Percentiles rank a stretch among this genome's conserved stretches.
phyloP scores from a whole-genome alignment of 164 flowering plant species.

The Macadamia integrifolia region DNA sequence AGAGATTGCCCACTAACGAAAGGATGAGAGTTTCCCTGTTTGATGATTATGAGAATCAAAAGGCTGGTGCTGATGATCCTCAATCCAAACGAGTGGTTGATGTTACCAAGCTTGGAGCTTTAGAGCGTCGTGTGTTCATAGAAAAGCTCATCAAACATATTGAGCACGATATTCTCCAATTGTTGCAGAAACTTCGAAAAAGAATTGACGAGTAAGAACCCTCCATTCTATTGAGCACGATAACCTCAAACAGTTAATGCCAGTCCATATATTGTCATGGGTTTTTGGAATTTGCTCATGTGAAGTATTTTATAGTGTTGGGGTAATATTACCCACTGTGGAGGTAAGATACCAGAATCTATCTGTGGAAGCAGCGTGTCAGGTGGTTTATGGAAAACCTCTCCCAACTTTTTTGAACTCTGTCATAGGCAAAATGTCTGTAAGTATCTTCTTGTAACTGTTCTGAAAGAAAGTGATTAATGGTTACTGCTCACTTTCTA shows the following conservation, averaged over 20 bases:
- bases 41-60: conserved; percentile 4
- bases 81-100: conserved; percentile 22
- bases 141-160: conserved; percentile 64
- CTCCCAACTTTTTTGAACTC: conserved; percentile 35
- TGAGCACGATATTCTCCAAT: conserved; percentile 54
- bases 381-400: conserved; percentile 23
- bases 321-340: conserved; percentile 20
- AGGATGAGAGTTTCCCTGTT: conserved; percentile 51
- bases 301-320: conserved; percentile 19
- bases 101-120: conserved; percentile 48
- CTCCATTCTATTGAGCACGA: too few relatives aligned
- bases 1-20: conserved; percentile 51
- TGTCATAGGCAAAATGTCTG: conserved; percentile 9
- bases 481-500: too few relatives aligned
- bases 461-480: too few relatives aligned
- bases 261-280: too few relatives aligned
- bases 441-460: conserved; percentile 8
- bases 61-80: conserved; percentile 3
- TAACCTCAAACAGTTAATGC: too few relatives aligned
- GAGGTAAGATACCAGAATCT: conserved; percentile 32
- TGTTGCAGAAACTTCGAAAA: conserved; percentile 45
- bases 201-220: conserved; percentile 55
- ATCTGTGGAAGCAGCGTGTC: conserved; percentile 25
- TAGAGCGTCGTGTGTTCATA: conserved; percentile 38
- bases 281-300: too few relatives aligned